These are phyloP conservation scores for Tympanopsis confertula DNA, from an alignment of 2,329 filamentous ascomycete genomes.

Conservation along the genomic window DNA sequence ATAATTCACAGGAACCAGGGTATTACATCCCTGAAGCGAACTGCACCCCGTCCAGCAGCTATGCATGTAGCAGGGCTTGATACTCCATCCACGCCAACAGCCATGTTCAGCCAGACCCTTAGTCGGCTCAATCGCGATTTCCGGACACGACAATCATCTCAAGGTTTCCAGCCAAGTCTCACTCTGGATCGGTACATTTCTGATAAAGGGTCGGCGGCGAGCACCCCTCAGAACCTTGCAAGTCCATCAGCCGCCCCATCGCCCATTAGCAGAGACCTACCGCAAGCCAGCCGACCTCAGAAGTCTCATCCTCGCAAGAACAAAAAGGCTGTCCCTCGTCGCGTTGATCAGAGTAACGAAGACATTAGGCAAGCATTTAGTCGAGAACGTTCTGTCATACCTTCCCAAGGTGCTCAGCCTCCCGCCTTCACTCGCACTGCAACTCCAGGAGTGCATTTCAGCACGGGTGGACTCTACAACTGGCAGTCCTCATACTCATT, in stretches of 20 bases:
- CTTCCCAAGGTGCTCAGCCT: no score
- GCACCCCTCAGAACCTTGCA: constrained; percentile 5
- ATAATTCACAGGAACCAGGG: not conserved
- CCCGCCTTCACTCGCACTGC: no score
- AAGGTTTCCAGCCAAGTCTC: constrained; percentile 8
- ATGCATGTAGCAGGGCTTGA: constrained; percentile 15
- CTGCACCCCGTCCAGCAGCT: constrained; percentile 3
- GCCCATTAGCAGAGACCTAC: no score
- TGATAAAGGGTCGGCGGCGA: constrained; percentile 6
- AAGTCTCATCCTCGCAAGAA: no score
- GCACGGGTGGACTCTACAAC: no score
- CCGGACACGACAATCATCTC: constrained; percentile 8
- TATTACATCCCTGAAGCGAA: constrained; percentile 1
- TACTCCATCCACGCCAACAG: not conserved
- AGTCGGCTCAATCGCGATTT: not conserved
- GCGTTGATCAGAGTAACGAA: no score
- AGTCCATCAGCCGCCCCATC: no score
- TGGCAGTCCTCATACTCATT: constrained; percentile 34
- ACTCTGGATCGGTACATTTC: constrained; percentile 22
- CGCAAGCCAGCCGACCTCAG: no score
- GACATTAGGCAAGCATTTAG: no score
- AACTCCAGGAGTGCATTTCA: no score
- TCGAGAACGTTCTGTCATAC: no score
- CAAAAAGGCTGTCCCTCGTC: no score
- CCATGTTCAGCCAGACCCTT: not conserved